Conservation (phyloP, 495 filamentous ascomycete species). For the Neurospora tetrasperma region DNA sequence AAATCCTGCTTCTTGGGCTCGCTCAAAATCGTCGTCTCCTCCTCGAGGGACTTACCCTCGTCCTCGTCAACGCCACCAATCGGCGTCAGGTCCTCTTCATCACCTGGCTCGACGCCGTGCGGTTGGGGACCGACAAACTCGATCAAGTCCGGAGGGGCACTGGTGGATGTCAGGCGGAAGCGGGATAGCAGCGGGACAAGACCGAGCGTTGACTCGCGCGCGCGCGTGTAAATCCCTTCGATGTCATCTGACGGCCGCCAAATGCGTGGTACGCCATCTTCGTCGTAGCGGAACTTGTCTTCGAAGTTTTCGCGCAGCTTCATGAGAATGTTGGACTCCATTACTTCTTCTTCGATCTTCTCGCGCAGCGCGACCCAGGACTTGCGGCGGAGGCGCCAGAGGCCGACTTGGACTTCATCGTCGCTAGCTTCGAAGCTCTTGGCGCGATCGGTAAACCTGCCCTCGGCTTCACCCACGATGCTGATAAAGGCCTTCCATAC, state of each 20-base stretch:
- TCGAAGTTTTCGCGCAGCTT: slow-evolving; percentile 98
- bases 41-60: slow-evolving; percentile 83
- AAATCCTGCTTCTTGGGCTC: slow-evolving; percentile 84
- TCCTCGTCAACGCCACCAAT: slow-evolving; percentile 90
- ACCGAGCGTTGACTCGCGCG: slow-evolving; percentile 79
- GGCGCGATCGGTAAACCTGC: slow-evolving; percentile 74
- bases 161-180: slow-evolving; percentile 64
- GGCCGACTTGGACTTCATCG: slow-evolving; percentile 84
- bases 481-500: slow-evolving; percentile 81
- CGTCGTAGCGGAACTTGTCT: slow-evolving; percentile 97
- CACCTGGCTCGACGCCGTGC: slow-evolving; percentile 61
- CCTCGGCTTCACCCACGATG: slow-evolving; percentile 78
- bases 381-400: slow-evolving; percentile 86
- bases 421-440: slow-evolving; percentile 85
- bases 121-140: slow-evolving; percentile 76
- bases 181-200: slow-evolving; percentile 80
- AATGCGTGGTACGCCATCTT: slow-evolving; percentile 85
- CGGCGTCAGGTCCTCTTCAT: slow-evolving; percentile 78
- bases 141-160: slow-evolving; percentile 65
- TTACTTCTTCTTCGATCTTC: slow-evolving; percentile 94
- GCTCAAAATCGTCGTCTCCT: slow-evolving; percentile 87
- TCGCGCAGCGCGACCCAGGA: slow-evolving; percentile 83
- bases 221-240: slow-evolving; percentile 83
- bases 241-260: slow-evolving; percentile 98
- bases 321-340: slow-evolving; percentile 89